Conservation (phyloP, 2,329 filamentous ascomycete genomes). For the Periconia digitata region DNA sequence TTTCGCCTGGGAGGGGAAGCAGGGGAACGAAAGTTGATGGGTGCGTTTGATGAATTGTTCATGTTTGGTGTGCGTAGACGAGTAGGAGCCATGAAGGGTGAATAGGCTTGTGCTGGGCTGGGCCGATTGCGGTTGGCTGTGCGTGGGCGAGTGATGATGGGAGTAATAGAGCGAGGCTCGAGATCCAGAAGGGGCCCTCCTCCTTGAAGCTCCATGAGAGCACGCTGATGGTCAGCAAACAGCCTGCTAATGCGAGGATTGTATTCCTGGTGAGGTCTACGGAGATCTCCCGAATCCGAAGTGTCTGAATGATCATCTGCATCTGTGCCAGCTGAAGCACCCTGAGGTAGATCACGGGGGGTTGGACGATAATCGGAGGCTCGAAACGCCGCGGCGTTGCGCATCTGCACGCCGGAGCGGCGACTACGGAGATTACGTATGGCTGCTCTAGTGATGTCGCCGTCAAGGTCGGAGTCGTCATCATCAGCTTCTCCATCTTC, state of each 20-base stretch:
- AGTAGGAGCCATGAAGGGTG: slow-evolving; percentile 36
- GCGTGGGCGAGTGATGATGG: slow-evolving; percentile 39
- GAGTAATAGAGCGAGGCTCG: slow-evolving; percentile 41
- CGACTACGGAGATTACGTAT: slow-evolving; percentile 37
- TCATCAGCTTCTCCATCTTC: slow-evolving; percentile 48
- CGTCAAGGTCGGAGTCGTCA: slow-evolving; percentile 45
- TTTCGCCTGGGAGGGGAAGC: slow-evolving; percentile 34
- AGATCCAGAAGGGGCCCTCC: slow-evolving; percentile 37
- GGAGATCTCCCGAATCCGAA: slow-evolving; percentile 33
- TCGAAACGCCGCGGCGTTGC: slow-evolving; percentile 25
- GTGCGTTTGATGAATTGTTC: slow-evolving; percentile 30
- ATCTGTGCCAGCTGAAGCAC: slow-evolving; percentile 33
- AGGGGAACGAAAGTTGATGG: slow-evolving; percentile 23
- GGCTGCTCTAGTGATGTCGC: slow-evolving; percentile 37
- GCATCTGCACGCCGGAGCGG: slow-evolving; percentile 39
- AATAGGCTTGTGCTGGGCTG: slow-evolving; percentile 38
- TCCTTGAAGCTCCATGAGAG: slow-evolving; percentile 36
- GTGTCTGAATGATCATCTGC: slow-evolving; percentile 44
- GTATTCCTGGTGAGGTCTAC: slow-evolving; percentile 37
- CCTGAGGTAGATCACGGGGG: slow-evolving; percentile 25
- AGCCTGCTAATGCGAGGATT: slow-evolving; percentile 46
- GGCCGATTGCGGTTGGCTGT: slow-evolving; percentile 43
- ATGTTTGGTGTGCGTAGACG: slow-evolving; percentile 39
- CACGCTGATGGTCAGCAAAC: slow-evolving; percentile 45
- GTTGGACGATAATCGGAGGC: slow-evolving; percentile 26